Conservation (phyloP, 2,329 filamentous ascomycete genomes). For the Pyrenophora tritici-repentis region DNA sequence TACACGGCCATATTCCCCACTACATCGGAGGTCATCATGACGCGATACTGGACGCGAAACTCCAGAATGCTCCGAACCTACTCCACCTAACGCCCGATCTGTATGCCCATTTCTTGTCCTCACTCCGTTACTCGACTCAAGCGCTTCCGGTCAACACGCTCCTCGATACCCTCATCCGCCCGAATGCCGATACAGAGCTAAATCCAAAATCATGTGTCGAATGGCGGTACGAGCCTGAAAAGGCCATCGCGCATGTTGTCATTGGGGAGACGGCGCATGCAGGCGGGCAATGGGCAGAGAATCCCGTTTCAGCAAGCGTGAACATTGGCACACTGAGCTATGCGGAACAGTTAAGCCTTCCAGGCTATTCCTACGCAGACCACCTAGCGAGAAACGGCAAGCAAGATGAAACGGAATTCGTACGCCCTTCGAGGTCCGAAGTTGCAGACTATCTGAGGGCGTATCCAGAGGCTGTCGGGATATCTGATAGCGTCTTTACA, state of each 20-base stretch:
- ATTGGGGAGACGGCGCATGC: constrained; percentile 57
- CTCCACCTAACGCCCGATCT: constrained; percentile 57
- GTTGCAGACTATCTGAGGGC: constrained; percentile 61
- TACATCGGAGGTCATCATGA: constrained; percentile 64
- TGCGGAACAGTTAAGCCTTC: constrained; percentile 65
- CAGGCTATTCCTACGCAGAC: constrained; percentile 62
- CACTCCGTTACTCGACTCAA: constrained; percentile 65
- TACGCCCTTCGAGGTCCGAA: constrained; percentile 59
- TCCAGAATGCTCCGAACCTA: constrained; percentile 54
- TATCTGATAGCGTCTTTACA: constrained; percentile 54
- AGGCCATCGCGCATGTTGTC: constrained; percentile 58
- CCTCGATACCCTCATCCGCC: constrained; percentile 63
- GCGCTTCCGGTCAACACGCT: constrained; percentile 65
- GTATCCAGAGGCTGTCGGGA: constrained; percentile 60
- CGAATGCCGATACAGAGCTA: constrained; percentile 63
- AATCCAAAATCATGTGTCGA: constrained; percentile 57
- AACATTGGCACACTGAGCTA: constrained; percentile 66
- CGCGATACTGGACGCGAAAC: constrained; percentile 60
- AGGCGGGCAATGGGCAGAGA: constrained; percentile 65
- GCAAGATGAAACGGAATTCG: constrained; percentile 53
- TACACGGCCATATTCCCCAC: constrained; percentile 64
- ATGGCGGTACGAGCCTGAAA: constrained; percentile 59
- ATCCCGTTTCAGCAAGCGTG: constrained; percentile 57
- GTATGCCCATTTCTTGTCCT: constrained; percentile 64
- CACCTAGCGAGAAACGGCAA: constrained; percentile 54